Conservation (phyloP, 371 early-diverging fungal species). For the Smittium culicis region DNA sequence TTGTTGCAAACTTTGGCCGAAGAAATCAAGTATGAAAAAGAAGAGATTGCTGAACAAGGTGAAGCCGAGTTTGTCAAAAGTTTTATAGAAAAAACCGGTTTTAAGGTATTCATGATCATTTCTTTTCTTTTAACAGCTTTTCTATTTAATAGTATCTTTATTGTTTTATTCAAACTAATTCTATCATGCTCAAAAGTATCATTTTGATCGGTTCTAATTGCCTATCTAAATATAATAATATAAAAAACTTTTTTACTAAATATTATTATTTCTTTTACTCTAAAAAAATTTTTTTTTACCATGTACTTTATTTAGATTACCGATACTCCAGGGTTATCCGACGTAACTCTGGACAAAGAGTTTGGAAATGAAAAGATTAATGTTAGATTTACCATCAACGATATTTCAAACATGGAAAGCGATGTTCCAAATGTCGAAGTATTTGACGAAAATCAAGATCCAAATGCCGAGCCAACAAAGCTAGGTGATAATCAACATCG, state of each 20-base stretch:
- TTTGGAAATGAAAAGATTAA: conserved; percentile 86
- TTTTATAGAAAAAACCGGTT: conserved; percentile 58
- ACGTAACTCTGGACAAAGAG: conserved; percentile 61
- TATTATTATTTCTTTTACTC: too few relatives aligned
- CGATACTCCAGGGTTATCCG: conserved; percentile 63
- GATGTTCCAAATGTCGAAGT: conserved; percentile 25
- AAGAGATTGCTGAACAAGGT: conserved; percentile 35
- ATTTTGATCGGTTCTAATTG: too few relatives aligned
- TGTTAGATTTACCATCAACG: conserved; percentile 70
- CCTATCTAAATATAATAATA: background rate
- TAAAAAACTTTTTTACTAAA: background rate
- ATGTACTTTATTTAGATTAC: conserved; percentile 32
- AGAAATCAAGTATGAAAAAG: conserved; percentile 72
- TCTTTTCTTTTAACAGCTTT: too few relatives aligned
- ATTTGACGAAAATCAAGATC: conserved; percentile 16
- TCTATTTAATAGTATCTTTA: too few relatives aligned
- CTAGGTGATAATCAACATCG: conserved; percentile 27
- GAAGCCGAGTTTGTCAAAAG: conserved; percentile 58
- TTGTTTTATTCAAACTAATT: too few relatives aligned
- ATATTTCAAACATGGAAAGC: conserved; percentile 51
- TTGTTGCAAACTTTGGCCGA: conserved; percentile 43
- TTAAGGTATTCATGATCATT: conserved; percentile 34
- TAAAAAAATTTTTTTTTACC: too few relatives aligned
- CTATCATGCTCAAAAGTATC: too few relatives aligned
- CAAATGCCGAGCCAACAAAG: conserved; percentile 15